Evolutionary conservation across 2,329 filamentous ascomycete genomes (phyloP).

Genomic region (Pseudohalonectria lignicola): DNA sequence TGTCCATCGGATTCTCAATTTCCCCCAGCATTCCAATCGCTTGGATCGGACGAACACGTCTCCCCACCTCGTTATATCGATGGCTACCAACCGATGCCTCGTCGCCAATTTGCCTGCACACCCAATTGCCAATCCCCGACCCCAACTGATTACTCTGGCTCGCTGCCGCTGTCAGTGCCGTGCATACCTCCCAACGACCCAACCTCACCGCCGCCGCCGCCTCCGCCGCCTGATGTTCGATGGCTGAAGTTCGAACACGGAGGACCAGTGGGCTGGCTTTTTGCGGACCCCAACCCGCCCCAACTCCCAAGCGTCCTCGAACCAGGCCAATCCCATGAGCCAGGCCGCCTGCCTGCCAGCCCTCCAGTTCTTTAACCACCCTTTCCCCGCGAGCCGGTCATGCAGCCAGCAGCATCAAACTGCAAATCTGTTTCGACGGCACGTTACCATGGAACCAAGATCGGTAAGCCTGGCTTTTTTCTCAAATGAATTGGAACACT

Average conservation of each 20-base stretch:
- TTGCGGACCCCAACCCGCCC: not conserved
- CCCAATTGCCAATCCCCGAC: no score
- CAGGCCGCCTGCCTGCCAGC: not conserved
- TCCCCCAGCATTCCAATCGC: not conserved
- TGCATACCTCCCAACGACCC: no score
- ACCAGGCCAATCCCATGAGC: not conserved
- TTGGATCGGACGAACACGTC: not conserved
- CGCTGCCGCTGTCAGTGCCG: no score
- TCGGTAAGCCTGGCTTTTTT: slow-evolving; percentile 15
- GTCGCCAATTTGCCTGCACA: no score
- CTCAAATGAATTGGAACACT: slow-evolving; percentile 16
- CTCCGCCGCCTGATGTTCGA: no score
- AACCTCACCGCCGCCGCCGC: no score
- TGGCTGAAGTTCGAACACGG: not conserved
- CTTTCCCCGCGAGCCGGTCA: no score
- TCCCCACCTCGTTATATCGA: no score
- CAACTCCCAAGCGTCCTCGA: not conserved
- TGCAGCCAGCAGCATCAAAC: slow-evolving; percentile 7
- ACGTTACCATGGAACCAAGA: slow-evolving; percentile 18
- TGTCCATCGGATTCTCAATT: no score
- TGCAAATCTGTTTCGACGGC: slow-evolving; percentile 17
- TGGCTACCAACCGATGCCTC: no score
- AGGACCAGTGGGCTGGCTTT: not conserved
- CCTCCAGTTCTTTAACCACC: no score
- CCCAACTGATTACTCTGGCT: no score